Evolutionary conservation across 2,329 filamentous ascomycete genomes (phyloP).

Genomic region (Aspergillus brasiliensis): DNA sequence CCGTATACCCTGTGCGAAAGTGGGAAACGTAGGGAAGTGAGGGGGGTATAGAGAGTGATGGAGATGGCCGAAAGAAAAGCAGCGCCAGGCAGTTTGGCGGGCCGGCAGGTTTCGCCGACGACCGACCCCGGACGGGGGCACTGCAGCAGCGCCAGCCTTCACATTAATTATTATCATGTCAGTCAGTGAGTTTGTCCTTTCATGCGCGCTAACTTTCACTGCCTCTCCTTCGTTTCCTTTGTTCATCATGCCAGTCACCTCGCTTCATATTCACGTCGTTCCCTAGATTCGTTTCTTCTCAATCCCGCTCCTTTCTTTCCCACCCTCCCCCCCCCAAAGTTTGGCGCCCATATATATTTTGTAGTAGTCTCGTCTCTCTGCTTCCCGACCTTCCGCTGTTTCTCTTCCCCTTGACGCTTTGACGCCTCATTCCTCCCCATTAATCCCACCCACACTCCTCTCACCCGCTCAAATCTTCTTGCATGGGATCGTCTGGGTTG

Average conservation of each 20-base stretch:
- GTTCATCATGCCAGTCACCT: conserved; percentile 1
- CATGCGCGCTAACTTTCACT: conserved; percentile 16
- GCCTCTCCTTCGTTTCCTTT: conserved; percentile 5
- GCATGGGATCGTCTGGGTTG: conserved; percentile 16
- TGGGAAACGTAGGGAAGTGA: background rate
- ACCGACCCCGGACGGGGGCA: conserved; percentile 23
- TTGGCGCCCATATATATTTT: conserved; percentile 11
- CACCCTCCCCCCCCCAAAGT: background rate
- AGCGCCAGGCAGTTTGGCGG: conserved; percentile 11
- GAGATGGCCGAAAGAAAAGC: conserved; percentile 23
- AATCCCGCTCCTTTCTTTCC: conserved; percentile 7
- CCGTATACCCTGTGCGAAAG: conserved; percentile 31
- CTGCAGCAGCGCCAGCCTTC: background rate
- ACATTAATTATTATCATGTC: too few species aligned
- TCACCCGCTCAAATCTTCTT: conserved; percentile 6
- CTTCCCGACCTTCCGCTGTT: conserved; percentile 15
- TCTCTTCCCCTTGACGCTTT: conserved; percentile 20
- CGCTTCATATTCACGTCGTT: conserved; percentile 2
- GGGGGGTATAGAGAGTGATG: conserved; percentile 3
- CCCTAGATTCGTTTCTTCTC: conserved; percentile 13
- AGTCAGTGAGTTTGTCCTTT: conserved; percentile 1
- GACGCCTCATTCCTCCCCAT: conserved; percentile 5
- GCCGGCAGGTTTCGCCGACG: conserved; percentile 29
- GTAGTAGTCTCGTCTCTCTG: background rate
- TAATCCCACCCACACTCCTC: conserved; percentile 8